Evolutionary conservation across 352 stramenopile species (phyloP).

Genomic region (Phytopythium cucurbitacearum): DNA sequence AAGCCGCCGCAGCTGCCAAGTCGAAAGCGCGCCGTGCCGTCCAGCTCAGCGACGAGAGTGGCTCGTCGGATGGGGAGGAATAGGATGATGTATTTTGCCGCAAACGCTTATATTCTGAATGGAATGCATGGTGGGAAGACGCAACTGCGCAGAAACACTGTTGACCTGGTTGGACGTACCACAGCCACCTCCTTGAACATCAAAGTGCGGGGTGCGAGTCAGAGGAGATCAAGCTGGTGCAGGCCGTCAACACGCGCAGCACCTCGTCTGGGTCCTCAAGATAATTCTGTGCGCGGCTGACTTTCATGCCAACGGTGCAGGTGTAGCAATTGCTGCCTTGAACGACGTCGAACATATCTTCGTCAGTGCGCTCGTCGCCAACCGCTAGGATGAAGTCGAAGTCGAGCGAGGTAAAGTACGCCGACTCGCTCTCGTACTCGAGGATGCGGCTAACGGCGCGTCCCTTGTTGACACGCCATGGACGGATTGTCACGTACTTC

Average conservation of each 20-base stretch:
- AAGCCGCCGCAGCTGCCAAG: slow-evolving; percentile 13
- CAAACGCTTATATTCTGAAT: background rate
- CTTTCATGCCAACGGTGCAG: slow-evolving; percentile 84
- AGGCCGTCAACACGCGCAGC: slow-evolving; percentile 67
- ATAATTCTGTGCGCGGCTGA: slow-evolving; percentile 83
- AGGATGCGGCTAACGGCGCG: slow-evolving; percentile 79
- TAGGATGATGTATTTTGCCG: slow-evolving; percentile 1
- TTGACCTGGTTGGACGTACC: too few species aligned
- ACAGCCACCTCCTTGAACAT: too few species aligned
- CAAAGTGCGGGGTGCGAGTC: slow-evolving; percentile 7
- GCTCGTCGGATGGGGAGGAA: slow-evolving; percentile 24
- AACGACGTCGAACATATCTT: slow-evolving; percentile 90
- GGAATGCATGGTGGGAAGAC: background rate
- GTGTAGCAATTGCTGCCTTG: slow-evolving; percentile 88
- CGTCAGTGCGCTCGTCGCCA: slow-evolving; percentile 83
- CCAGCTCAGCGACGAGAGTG: slow-evolving; percentile 12
- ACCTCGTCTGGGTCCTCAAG: slow-evolving; percentile 78
- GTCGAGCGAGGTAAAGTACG: slow-evolving; percentile 65
- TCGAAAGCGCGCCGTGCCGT: slow-evolving; percentile 13
- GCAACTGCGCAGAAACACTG: background rate
- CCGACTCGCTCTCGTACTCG: slow-evolving; percentile 76
- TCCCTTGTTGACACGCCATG: slow-evolving; percentile 85
- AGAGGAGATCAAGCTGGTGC: slow-evolving; percentile 40
- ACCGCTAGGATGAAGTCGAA: slow-evolving; percentile 87
- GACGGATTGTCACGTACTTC: slow-evolving; percentile 86